phyloP scores from a whole-genome alignment of 305 asterid genomes.

The Fraxinus xanthoxyloides region DNA sequence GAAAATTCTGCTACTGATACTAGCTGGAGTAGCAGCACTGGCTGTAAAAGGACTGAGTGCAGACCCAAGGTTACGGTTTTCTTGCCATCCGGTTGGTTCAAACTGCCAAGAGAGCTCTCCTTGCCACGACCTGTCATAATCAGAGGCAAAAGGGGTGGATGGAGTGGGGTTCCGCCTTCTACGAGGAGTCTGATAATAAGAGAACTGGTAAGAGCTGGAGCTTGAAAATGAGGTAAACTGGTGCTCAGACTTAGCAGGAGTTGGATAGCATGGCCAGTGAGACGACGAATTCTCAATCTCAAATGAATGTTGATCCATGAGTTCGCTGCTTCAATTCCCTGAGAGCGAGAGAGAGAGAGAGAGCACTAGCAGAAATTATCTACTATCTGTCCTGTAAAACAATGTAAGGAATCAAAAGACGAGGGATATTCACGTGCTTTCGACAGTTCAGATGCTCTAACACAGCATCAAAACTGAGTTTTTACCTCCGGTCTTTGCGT shows the following conservation, averaged over 20 bases:
- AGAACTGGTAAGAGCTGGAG: constrained; percentile 37
- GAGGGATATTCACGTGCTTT: neutral
- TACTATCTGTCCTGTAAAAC: neutral
- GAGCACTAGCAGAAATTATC: neutral
- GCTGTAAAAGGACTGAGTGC: constrained; percentile 64
- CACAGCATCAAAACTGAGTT: neutral
- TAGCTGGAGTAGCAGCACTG: constrained; percentile 29
- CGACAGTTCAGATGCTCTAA: neutral
- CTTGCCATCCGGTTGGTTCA: constrained; percentile 58
- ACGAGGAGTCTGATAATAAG: constrained; percentile 15
- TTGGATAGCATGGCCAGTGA: constrained; percentile 37
- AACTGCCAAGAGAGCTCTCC: constrained; percentile 75
- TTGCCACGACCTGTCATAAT: constrained; percentile 62
- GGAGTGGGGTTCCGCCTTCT: constrained; percentile 43
- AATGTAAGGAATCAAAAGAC: neutral
- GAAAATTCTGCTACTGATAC: constrained; percentile 44
- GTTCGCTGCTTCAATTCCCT: neutral
- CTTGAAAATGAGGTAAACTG: constrained; percentile 43
- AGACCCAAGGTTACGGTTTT: constrained; percentile 51
- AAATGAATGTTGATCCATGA: constrained; percentile 36
- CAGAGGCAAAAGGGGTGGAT: constrained; percentile 62
- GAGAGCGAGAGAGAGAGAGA: neutral
- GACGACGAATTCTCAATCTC: constrained; percentile 30
- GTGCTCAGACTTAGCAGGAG: constrained; percentile 41
- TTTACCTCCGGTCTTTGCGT: neutral